Base-by-base conservation (phyloP, 2,329 filamentous ascomycete species). In the Clonostachys byssicola region DNA sequence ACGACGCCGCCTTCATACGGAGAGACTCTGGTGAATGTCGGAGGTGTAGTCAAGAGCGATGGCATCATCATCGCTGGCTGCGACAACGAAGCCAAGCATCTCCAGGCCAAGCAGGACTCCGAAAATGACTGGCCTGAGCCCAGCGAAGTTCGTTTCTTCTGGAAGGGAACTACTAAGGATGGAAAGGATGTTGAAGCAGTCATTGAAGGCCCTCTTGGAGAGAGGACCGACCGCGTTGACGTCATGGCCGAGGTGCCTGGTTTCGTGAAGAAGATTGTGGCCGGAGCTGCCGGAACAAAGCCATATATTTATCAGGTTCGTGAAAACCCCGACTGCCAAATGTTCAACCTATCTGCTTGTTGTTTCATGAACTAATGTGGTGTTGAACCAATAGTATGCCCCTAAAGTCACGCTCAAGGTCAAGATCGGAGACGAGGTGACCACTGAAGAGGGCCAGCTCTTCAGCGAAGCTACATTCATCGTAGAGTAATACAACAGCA, bases 381-480 rank as follows among this genome's bases (percentile, higher is more conserved):
- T 9, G 34, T 6, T 13, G 66, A 58, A 64, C 49, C 47, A 41
- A 6, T 54, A 96, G 87, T 97, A 85, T 68, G 77, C 77, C 16
- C 86, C 88, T 35, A 77, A 77, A 54, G 66, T 89, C 48, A 81
- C 80, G 14, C 72, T 99, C 56, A 92, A 94, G 75, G 60, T 99
- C 57, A 94, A 92, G 69, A 77, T 92, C 53, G 91, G 88, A 43
- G 91, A 91, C 49, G 77, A 89, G 58, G 87, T 92, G 59, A 80
- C 84, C 51, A 74, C 77, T 16, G 92, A 97, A 67, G 75, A 91
- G 61, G 94, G 94, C 43, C 74, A 71, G 42, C 70, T 95, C 47
- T 95, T 95, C 70, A 83, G 81, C 48, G 94, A 99, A 72, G 91
- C 94, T 4, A 96, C 92, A n/a, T 99, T 97, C 73, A 95, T 99